phyloP scores from a whole-genome alignment of 73 alveolate genomes.

The Stentor coeruleus region DNA sequence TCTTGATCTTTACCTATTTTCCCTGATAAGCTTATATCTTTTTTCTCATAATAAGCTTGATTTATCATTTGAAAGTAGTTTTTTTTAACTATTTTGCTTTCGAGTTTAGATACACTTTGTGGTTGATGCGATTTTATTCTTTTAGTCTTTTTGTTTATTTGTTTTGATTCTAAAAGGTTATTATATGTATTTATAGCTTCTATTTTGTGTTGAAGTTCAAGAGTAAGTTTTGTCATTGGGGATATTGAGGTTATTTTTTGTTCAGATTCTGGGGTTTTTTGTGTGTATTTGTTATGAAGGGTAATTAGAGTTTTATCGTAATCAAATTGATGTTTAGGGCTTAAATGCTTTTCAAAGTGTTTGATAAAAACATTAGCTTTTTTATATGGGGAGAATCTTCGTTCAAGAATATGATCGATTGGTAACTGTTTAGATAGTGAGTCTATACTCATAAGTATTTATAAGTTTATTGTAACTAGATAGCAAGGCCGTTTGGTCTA shows the following conservation, averaged over 20 bases:
- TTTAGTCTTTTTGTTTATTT: no score
- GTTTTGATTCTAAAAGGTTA: background rate
- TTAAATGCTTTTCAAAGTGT: background rate
- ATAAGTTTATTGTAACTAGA: no score
- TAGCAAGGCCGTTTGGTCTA: constrained; percentile 67
- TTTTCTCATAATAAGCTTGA: background rate
- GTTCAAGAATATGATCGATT: background rate
- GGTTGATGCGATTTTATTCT: background rate
- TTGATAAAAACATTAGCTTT: background rate
- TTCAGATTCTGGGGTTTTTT: background rate
- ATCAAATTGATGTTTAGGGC: background rate
- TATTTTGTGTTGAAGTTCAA: background rate
- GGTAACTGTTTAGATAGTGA: background rate
- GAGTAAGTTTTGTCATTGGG: background rate
- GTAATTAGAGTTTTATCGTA: background rate
- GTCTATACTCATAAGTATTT: background rate
- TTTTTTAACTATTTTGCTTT: background rate
- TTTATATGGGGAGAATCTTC: background rate
- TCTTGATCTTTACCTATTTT: no score
- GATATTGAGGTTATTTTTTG: background rate
- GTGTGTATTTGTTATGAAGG: background rate
- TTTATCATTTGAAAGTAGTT: background rate
- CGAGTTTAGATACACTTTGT: background rate
- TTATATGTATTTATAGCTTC: background rate
- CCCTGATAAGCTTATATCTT: no score